Base-by-base conservation (phyloP, 2,329 filamentous ascomycete genomes). In the Penicillium sp. region DNA sequence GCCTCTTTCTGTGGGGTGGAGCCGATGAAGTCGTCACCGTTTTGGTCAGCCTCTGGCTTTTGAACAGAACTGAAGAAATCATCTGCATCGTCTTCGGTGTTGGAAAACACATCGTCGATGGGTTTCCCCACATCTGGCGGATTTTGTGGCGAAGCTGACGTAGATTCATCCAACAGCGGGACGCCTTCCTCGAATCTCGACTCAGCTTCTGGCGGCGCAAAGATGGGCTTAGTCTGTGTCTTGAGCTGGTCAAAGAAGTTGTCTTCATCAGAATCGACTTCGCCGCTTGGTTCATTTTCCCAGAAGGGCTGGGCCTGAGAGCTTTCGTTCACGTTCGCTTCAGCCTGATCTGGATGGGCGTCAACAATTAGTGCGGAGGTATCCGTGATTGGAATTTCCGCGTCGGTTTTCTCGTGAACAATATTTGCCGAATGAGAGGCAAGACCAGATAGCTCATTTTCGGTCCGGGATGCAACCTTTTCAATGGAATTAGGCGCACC, bases 121-220 rank as follows among this genome's bases (percentile, higher is more conserved):
- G 54, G 57, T 45, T 53, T 57, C 27, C 64, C 56, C 27, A 64
- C 61, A 13, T 68, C 67, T 4, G 60, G 55, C 38, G 73, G 61
- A 2, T 67, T 51, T 23, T 63, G 58, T 7, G 55, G 53, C 3
- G 66, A 64, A 11, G 58, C 59, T 26, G 67, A 55, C 27, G 55
- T 35, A 42, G 45, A 75, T 69, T 76, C 62, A 84, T 84, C 55
- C 36, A 76, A 53, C 35, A 91, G 71, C 1, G 87, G 87, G 4
- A 90, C 55, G 0, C 87, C 87, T 72, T 91, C 88, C 54, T 89
- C 86, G 59, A 81, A 90, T 41, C 87, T 82, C 23, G 82, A 81
- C 26, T 87, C 81, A 1, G 74, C 68, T 44, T 78, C 74, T 11
- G 68, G 66, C 13, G 69, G 68, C 10, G 61, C 61, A 42, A 70